These are phyloP conservation scores for Acmispon strigosus DNA, from an alignment of 306 rosid genomes.

Conservation along the genomic window DNA sequence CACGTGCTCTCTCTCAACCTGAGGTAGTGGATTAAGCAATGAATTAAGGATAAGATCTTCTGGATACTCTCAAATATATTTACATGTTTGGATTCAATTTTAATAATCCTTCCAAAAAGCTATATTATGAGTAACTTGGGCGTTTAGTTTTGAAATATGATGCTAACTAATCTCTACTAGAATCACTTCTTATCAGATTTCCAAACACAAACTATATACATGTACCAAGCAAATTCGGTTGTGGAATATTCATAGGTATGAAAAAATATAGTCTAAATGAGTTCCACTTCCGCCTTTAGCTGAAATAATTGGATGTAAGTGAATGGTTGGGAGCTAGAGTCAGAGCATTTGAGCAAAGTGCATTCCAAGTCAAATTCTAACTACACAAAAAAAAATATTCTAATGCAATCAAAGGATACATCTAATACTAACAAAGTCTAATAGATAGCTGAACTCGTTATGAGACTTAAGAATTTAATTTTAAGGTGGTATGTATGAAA, in stretches of 20 bases:
- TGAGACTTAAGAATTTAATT: too few species aligned
- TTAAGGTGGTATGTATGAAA: too few species aligned
- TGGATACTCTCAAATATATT: conserved; percentile 21
- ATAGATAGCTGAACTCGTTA: too few species aligned
- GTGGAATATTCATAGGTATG: conserved; percentile 11
- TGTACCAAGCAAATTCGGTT: too few species aligned
- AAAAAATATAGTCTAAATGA: background rate
- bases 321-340: conserved; percentile 15
- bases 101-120: background rate
- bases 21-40: background rate
- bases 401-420: conserved; percentile 5
- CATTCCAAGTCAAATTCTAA: conserved; percentile 25
- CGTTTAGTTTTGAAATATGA: too few species aligned
- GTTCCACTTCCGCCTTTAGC: background rate
- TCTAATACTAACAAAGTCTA: too few species aligned
- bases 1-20: conserved; percentile 39
- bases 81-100: background rate
- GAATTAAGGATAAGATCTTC: conserved; percentile 29
- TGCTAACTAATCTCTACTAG: too few species aligned
- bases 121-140: too few species aligned
- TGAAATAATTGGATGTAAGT: background rate
- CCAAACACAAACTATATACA: too few species aligned
- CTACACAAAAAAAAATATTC: background rate
- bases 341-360: too few species aligned
- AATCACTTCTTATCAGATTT: too few species aligned